Evolutionary conservation across 768 basidiomycete species (phyloP), one percentile per base, ranked within the genome.

Genomic region (Fomitopsis serialis): DNA sequence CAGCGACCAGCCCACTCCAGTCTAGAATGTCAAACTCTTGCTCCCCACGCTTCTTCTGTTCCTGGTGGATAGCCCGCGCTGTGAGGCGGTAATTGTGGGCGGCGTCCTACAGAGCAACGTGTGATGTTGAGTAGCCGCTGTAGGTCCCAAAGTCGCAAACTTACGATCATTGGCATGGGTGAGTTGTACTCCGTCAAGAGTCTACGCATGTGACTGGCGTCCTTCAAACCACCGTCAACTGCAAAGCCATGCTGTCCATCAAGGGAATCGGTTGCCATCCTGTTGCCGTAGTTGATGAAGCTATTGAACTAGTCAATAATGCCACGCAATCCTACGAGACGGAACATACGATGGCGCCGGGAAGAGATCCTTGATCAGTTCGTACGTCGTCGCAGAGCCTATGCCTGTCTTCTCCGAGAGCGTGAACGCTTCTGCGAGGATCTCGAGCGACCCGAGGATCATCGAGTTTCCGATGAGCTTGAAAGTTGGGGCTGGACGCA

Each of bases 151-250:
- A n/a, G n/a, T 11, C 5, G 3, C 32, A 21, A n/a, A 42, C 60
- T 6, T 53, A 66, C 65, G 21, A 87, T 72, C 15, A 72, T 71
- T 8, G 88, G 89, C 85, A 88, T 84, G 0, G 87, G 86, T 11
- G 79, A 74, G 58, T 86, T 80, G 54, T 79, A 72, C 53, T 84
- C 80, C 8, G 81, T 75, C 0, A 84, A 80, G 11, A 94, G 74
- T 46, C 76, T 78, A 51, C 87, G 84, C 50, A 93, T 84, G 64
- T 87, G 86, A 77, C 78, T 69, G 0, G 89, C 86, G 63, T 94
- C 92, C 63, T 92, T 92, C 62, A 96, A 82, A 17, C 91, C 93
- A n/a, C 89, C 89, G 44, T 89, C 84, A 45, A 94, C 80, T 12
- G 84, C 72, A 66, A 96, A 94, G 15, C 92, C 93, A 15, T 70